Base-by-base conservation (phyloP, 805 yeast genomes). In the Candida railenensis region DNA sequence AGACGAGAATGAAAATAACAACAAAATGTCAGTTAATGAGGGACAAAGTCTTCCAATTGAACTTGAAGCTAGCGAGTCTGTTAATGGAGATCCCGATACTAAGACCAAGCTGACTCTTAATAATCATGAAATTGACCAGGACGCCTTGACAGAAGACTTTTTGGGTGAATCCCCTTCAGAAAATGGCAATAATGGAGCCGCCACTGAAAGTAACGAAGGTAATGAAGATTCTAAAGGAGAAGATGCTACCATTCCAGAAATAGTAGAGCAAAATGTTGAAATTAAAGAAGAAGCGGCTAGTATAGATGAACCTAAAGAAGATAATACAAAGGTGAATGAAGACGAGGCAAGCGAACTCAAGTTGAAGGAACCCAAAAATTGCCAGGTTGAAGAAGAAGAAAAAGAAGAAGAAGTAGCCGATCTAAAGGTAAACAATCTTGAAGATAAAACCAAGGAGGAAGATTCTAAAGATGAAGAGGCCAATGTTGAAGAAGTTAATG, bases 231-330 rank as follows among this genome's bases (percentile, higher is more conserved):
- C 12, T n/a, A n/a, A n/a, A n/a, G n/a, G n/a, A n/a, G n/a, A n/a
- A n/a, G n/a, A n/a, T n/a, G n/a, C n/a, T n/a, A n/a, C n/a, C n/a
- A n/a, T n/a, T n/a, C n/a, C n/a, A n/a, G n/a, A 28, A 14, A 19
- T 9, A 37, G 34, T 19, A 19, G 33, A 37, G 16, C 16, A 42
- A 22, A 21, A 9, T 8, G 25, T 28, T 25, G 33, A 43, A 28
- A 15, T 19, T 25, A 15, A 36, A 41, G 37, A 22, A 22, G n/a
- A n/a, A n/a, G n/a, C n/a, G 16, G 22, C 21, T 33, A 12, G 44
- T 19, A 42, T 21, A 34, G 38, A 9, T 18, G 18, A 33, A 36
- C 20, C 45, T 18, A 37, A 45, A 42, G 48, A 33, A 16, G 22
- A 19, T 28, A 28, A n/a, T n/a, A 37, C 19, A 19, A 36, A 15